Conservation (phyloP, 441 rosid genomes). For the Flueggea neowawraea region DNA sequence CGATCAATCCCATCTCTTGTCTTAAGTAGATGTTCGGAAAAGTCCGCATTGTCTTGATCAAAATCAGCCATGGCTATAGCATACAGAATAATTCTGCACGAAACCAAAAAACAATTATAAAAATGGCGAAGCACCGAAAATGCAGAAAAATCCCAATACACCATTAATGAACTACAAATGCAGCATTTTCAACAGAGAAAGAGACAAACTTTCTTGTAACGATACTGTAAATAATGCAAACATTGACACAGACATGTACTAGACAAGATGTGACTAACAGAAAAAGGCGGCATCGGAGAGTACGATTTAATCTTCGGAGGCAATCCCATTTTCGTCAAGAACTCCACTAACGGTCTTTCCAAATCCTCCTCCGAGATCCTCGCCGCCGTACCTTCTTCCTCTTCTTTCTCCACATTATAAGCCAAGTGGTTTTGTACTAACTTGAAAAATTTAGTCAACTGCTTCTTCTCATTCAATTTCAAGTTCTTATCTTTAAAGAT, state of each 20-base stretch:
- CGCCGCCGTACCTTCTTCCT: slow-evolving; percentile 26
- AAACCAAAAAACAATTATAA: not conserved
- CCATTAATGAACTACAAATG: no score
- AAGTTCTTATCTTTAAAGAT: slow-evolving; percentile 80
- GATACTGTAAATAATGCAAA: no score
- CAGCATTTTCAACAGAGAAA: no score
- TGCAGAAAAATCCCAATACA: no score
- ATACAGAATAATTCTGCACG: slow-evolving; percentile 67
- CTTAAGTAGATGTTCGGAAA: slow-evolving; percentile 40
- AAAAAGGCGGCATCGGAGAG: slow-evolving; percentile 22
- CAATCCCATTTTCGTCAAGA: slow-evolving; percentile 68
- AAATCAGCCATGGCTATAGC: slow-evolving; percentile 81
- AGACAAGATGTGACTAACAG: slow-evolving; percentile 21
- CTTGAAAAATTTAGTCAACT: slow-evolving; percentile 78
- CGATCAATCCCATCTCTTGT: slow-evolving; percentile 79
- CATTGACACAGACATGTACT: no score
- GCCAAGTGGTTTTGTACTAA: slow-evolving; percentile 63
- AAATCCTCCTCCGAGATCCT: slow-evolving; percentile 68
- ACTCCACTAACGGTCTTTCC: slow-evolving; percentile 69
- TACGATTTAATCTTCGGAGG: slow-evolving; percentile 82
- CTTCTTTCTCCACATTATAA: slow-evolving; percentile 14
- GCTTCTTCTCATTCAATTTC: slow-evolving; percentile 29
- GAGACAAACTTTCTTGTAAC: no score
- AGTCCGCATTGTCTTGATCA: slow-evolving; percentile 59
- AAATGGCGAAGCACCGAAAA: no score